These are phyloP conservation scores for Aspergillus persii DNA, from an alignment of 2,329 filamentous ascomycete species.

Conservation along the genomic window DNA sequence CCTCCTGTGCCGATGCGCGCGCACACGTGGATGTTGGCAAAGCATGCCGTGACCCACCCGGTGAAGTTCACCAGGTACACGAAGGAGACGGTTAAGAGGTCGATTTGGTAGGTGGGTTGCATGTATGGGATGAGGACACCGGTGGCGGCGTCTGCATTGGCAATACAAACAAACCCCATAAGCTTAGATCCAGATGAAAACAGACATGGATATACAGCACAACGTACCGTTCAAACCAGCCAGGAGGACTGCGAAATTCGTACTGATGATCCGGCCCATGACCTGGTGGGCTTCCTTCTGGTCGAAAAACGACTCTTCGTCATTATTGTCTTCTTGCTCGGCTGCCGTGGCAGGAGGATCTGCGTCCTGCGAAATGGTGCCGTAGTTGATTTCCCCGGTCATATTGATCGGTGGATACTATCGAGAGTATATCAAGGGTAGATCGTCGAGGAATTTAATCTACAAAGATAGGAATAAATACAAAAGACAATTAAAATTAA, in stretches of 20 bases:
- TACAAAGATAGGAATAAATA: too few species aligned
- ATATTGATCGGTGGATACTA: not conserved
- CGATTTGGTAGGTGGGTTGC: slow-evolving; percentile 21
- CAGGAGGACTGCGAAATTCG: slow-evolving; percentile 19
- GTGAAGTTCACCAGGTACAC: slow-evolving; percentile 24
- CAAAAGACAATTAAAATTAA: too few species aligned
- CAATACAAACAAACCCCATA: not conserved
- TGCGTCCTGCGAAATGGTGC: not conserved
- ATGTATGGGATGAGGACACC: slow-evolving; percentile 26
- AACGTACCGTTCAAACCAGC: slow-evolving; percentile 22
- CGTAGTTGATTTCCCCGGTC: not conserved
- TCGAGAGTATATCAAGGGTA: too few species aligned
- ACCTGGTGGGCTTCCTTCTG: slow-evolving; percentile 18
- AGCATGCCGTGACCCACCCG: slow-evolving; percentile 21
- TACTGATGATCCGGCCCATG: slow-evolving; percentile 18
- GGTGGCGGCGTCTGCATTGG: slow-evolving; percentile 18
- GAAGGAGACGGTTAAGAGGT: slow-evolving; percentile 21
- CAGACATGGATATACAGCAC: not conserved
- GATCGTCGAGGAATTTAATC: too few species aligned
- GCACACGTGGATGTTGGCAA: slow-evolving; percentile 26
- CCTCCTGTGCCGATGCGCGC: slow-evolving; percentile 22
- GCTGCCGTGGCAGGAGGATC: not conserved
- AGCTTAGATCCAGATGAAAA: not conserved
- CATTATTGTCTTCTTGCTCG: slow-evolving; percentile 1
- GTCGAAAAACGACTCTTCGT: slow-evolving; percentile 9